Conservation (phyloP, 1,284 basidiomycete species). For the Coniferiporia sulphurascens region DNA sequence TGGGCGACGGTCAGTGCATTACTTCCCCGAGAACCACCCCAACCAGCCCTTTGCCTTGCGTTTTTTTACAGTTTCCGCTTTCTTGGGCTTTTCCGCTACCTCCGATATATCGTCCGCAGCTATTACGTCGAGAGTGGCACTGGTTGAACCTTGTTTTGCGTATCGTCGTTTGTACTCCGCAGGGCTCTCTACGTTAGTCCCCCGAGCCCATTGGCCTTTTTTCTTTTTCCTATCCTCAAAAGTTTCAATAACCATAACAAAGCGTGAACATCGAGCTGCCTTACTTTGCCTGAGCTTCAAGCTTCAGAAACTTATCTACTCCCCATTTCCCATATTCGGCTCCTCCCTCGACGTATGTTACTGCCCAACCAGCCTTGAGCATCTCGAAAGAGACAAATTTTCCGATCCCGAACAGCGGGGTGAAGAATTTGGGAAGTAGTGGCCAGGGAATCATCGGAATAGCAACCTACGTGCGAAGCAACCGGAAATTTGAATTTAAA, state of each 20-base stretch:
- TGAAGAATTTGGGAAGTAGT: constrained; percentile 44
- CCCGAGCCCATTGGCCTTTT: constrained; percentile 70
- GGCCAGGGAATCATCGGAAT: constrained; percentile 46
- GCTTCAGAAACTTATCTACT: constrained; percentile 52
- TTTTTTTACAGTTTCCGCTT: too few relatives aligned
- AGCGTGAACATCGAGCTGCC: constrained; percentile 23
- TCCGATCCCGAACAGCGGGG: constrained; percentile 39
- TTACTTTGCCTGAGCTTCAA: constrained; percentile 67
- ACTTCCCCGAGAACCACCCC: too few relatives aligned
- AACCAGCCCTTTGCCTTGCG: too few relatives aligned
- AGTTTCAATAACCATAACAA: neutral
- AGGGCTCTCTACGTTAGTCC: constrained; percentile 58
- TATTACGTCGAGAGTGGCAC: neutral
- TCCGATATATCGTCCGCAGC: neutral
- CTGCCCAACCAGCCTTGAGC: constrained; percentile 71
- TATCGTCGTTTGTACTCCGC: constrained; percentile 76
- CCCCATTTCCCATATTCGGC: constrained; percentile 74
- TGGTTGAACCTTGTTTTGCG: neutral
- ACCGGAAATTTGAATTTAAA: neutral
- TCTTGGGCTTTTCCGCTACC: neutral
- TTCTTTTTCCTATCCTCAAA: constrained; percentile 39
- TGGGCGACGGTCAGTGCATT: too few relatives aligned
- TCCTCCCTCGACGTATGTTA: constrained; percentile 69
- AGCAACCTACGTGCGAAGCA: constrained; percentile 50
- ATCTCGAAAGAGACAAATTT: constrained; percentile 69